Conservation (phyloP, 176 grass and related monocot genomes). For the Triticum urartu region DNA sequence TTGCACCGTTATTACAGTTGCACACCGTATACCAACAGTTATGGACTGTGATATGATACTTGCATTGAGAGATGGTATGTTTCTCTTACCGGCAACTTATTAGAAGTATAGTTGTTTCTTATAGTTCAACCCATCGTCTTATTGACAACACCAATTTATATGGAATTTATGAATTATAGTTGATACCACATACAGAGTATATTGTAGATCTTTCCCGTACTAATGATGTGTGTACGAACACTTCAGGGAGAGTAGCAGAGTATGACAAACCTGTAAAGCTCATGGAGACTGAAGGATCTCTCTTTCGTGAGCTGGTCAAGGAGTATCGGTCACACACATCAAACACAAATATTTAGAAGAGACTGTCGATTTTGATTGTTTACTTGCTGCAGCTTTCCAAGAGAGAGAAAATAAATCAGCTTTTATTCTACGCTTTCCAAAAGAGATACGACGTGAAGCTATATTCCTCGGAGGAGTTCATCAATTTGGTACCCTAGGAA, state of each 20-base stretch:
- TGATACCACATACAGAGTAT: too few relatives aligned
- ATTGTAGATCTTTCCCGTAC: too few relatives aligned
- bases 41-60: constrained; percentile 88
- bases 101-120: too few relatives aligned
- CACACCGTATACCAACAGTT: constrained; percentile 84
- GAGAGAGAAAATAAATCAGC: too few relatives aligned
- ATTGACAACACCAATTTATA: too few relatives aligned
- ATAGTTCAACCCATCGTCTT: neutral
- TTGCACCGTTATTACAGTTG: constrained; percentile 83
- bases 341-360: constrained; percentile 23
- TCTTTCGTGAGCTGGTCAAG: neutral
- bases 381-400: too few relatives aligned
- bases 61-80: constrained; percentile 72
- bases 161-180: too few relatives aligned
- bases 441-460: too few relatives aligned
- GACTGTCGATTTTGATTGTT: too few relatives aligned
- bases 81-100: constrained; percentile 3
- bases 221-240: neutral
- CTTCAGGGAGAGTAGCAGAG: constrained; percentile 60
- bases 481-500: neutral
- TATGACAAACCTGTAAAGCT: constrained; percentile 66
- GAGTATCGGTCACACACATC: constrained; percentile 26
- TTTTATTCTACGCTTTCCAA: too few relatives aligned
- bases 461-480: neutral
- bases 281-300: constrained; percentile 71